Percentiles rank a stretch among this genome's conserved stretches.
Conservation (phyloP, 2,329 filamentous ascomycete species). For the Calonectria fujianensis region DNA sequence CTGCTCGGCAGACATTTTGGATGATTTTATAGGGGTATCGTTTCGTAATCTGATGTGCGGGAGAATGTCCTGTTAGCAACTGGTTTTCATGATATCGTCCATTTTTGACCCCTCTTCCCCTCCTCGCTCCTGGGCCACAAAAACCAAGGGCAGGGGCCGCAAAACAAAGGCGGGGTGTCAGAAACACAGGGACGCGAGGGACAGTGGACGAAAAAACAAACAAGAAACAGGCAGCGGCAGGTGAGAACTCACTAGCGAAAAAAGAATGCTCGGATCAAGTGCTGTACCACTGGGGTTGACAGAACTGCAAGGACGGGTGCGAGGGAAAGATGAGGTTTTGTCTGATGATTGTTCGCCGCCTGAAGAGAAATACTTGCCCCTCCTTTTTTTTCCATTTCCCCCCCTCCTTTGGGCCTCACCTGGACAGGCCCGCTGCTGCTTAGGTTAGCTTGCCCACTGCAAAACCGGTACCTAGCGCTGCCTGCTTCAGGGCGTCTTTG, state of each 20-base stretch:
- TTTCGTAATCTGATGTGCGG: constrained; percentile 25
- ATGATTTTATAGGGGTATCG: constrained; percentile 37
- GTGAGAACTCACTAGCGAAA: constrained; percentile 48
- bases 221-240: constrained; percentile 3
- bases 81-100: constrained; percentile 25
- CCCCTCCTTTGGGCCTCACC: constrained; percentile 41
- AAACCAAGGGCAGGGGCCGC: constrained; percentile 36
- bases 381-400: constrained; percentile 51
- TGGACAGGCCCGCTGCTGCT: constrained; percentile 22
- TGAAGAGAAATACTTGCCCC: constrained; percentile 51
- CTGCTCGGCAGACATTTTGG: constrained; percentile 70
- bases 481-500: constrained; percentile 27
- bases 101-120: constrained; percentile 37
- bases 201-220: not conserved
- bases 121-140: constrained; percentile 14
- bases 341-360: constrained; percentile 55
- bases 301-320: constrained; percentile 30
- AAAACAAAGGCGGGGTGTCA: constrained; percentile 16
- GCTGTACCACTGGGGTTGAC: constrained; percentile 39
- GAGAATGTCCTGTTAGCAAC: constrained; percentile 27
- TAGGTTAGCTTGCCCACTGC: constrained; percentile 28
- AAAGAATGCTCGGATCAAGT: constrained; percentile 27
- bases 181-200: not conserved
- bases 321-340: constrained; percentile 37
- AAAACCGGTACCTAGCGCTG: constrained; percentile 38